Conservation (phyloP, 768 basidiomycete genomes). For the Podaxis pistillaris region DNA sequence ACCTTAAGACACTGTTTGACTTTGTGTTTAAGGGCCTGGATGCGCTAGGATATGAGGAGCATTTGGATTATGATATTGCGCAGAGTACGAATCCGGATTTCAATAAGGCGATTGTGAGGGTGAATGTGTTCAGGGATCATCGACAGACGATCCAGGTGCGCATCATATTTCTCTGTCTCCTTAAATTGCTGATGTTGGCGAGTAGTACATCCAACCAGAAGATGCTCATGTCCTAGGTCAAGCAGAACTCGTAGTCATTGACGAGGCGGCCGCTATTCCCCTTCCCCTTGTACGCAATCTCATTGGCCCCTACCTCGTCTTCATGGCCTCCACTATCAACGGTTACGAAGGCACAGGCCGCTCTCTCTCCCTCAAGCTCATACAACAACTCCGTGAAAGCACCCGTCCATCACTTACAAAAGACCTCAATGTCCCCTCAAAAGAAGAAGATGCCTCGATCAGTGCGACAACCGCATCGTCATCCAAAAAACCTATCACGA, state of each 20-base stretch:
- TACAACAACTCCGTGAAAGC: slow-evolving; percentile 93
- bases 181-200: slow-evolving; percentile 3
- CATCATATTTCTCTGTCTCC: slow-evolving; percentile 7
- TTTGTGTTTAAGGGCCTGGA: slow-evolving; percentile 98
- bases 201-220: slow-evolving; percentile 97
- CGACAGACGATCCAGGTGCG: slow-evolving; percentile 94
- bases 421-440: slow-evolving; percentile 38
- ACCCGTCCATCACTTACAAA: slow-evolving; percentile 78
- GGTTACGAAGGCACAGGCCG: slow-evolving; percentile 99
- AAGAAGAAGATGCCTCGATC: slow-evolving; percentile 37
- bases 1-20: slow-evolving; percentile 96
- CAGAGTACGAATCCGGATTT: slow-evolving; percentile 95
- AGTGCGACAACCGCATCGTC: slow-evolving; percentile 29
- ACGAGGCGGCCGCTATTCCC: slow-evolving; percentile 98
- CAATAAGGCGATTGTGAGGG: slow-evolving; percentile 92
- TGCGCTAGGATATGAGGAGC: slow-evolving; percentile 92
- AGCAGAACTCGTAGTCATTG: slow-evolving; percentile 95
- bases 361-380: slow-evolving; percentile 94
- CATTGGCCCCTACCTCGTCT: slow-evolving; percentile 94
- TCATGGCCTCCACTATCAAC: slow-evolving; percentile 99
- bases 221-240: slow-evolving; percentile 97
- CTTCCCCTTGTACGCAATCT: slow-evolving; percentile 93
- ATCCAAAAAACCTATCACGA: slow-evolving; percentile 53
- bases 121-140: slow-evolving; percentile 91
- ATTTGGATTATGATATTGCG: slow-evolving; percentile 94